phyloP scores from a whole-genome alignment of 1,284 basidiomycete species.

The Coniferiporia weirii region DNA sequence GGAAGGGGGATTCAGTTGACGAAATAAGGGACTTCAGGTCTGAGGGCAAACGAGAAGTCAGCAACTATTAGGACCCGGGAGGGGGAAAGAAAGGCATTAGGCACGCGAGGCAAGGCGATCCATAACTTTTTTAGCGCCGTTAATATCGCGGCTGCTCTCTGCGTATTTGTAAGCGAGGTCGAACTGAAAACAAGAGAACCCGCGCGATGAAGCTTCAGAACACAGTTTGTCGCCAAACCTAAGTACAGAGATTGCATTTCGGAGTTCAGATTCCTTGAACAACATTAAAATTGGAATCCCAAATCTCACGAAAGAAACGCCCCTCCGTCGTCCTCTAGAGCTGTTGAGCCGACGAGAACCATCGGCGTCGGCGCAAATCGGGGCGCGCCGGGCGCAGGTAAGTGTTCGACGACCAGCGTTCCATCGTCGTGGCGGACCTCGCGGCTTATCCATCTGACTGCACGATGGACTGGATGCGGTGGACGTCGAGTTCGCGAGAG shows the following conservation, averaged over 20 bases:
- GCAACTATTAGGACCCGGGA: background rate
- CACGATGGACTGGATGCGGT: background rate
- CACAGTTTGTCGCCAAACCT: slow-evolving; percentile 6
- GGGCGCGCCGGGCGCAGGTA: slow-evolving; percentile 36
- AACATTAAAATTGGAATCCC: background rate
- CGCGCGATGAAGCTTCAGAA: slow-evolving; percentile 5
- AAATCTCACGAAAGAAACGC: slow-evolving; percentile 6
- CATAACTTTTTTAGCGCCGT: slow-evolving; percentile 5
- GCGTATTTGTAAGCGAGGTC: slow-evolving; percentile 1
- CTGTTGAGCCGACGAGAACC: slow-evolving; percentile 34
- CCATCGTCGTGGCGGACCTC: background rate
- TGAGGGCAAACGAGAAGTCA: background rate
- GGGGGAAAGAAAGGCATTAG: background rate
- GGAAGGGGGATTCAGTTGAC: slow-evolving; percentile 50
- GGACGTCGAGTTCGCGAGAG: background rate
- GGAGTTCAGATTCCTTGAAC: slow-evolving; percentile 1
- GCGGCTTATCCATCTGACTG: slow-evolving; percentile 1
- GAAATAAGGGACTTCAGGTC: slow-evolving; percentile 30
- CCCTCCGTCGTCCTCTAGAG: slow-evolving; percentile 5
- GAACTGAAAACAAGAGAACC: slow-evolving; percentile 14
- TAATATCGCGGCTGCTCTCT: background rate
- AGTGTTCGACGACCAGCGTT: slow-evolving; percentile 5
- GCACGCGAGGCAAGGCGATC: slow-evolving; percentile 12
- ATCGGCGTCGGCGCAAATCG: slow-evolving; percentile 49
- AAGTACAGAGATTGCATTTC: background rate